Base-by-base conservation (phyloP, 1,139 yeast genomes). In the Scheffersomyces titani region DNA sequence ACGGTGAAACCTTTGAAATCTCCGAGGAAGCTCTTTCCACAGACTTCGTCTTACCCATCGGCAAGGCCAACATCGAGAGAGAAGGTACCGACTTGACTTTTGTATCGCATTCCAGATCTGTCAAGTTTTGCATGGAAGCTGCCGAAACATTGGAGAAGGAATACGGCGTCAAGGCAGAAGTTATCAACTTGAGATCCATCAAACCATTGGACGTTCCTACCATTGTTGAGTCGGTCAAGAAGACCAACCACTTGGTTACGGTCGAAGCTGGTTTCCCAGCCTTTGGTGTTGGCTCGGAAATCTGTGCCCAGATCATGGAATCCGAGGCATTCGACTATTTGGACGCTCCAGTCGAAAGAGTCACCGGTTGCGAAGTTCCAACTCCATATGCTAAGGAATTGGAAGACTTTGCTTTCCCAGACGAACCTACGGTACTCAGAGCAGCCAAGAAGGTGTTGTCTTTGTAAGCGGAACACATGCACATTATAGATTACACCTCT, bases 351-450 rank as follows among this genome's bases (percentile, higher is more conserved):
- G 94, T 94, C 65, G 97, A 90, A 81, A 92, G 99, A 84, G 96
- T 93, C 70, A 96, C 99, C 59, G 99, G 99, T 76, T 96, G 98
- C 73, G 99, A 96, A 81, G 98, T 93, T 47, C 99, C 99, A 74
- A 96, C 99, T 67, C 99, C 99, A 64, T 96, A 96, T 75, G 97
- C 98, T 67, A 86, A 88, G 77, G 96, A 90, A 80, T 86, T 96
- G 74, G 99, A 96, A 85, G 96, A 90, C 80, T 91, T 94, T 74
- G 98, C 99, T 57, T 94, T 96, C 97, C 99, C 99, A 75, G 97
- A 93, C 75, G 85, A 90, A 59, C 96, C 92, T 71, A 86, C 92
- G 65, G 90, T 96, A 68, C 84, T 90, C 73, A 89, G 94, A 83
- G 98, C 97, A 66, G 87, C 88, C 66, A 93, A 89, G 84, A 89